Percentiles rank a stretch among this genome's conserved stretches.
These are phyloP conservation scores for Globisporangium iwayamae DNA, from an alignment of 352 stramenopile genomes.

Conservation along the genomic window DNA sequence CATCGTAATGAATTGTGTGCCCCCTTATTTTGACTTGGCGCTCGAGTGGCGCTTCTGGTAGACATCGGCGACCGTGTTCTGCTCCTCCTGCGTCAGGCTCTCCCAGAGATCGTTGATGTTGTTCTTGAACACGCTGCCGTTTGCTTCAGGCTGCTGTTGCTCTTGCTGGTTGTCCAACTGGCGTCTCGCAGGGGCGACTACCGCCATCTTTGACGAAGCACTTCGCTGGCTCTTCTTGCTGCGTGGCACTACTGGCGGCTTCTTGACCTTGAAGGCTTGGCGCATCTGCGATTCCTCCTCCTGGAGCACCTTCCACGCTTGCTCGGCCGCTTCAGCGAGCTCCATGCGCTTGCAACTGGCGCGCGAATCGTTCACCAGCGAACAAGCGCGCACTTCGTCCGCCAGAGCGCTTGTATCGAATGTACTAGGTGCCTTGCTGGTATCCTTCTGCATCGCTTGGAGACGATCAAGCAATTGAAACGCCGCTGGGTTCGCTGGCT, in stretches of 20 bases:
- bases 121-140: conserved; percentile 4
- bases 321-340: conserved; percentile 21
- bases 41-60: conserved; percentile 13
- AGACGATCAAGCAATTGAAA: conserved; percentile 6
- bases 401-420: background rate
- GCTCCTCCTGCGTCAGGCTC: conserved; percentile 19
- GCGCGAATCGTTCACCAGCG: background rate
- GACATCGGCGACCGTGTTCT: conserved; percentile 16
- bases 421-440: background rate
- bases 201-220: background rate
- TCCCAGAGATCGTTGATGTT: conserved; percentile 21
- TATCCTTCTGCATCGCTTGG: background rate
- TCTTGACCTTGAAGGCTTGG: conserved; percentile 13
- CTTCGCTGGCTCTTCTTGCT: conserved; percentile 9
- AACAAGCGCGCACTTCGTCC: conserved; percentile 3
- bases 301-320: conserved; percentile 50
- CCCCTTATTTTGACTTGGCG: conserved; percentile 1
- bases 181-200: background rate
- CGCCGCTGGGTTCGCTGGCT: conserved; percentile 39
- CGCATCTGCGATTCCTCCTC: conserved; percentile 44
- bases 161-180: background rate
- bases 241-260: background rate
- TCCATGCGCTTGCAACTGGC: background rate
- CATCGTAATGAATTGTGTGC: conserved; percentile 8
- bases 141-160: background rate